Evolutionary conservation across 805 yeast species (phyloP).

Genomic region (Maudiozyma barnettii): DNA sequence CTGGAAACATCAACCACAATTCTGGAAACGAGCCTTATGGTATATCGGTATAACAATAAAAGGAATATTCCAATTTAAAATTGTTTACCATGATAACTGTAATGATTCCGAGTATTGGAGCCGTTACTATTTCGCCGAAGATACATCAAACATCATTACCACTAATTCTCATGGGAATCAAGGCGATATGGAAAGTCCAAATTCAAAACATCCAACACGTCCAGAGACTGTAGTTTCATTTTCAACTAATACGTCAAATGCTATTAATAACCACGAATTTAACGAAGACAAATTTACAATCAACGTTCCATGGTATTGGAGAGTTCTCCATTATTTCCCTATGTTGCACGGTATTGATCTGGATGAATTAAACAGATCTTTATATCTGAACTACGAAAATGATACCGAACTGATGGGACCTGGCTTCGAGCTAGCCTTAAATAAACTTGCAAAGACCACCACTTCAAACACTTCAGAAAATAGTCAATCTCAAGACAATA

Average conservation of each 20-base stretch:
- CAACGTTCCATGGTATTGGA: slow-evolving; percentile 21
- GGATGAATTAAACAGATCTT: slow-evolving; percentile 22
- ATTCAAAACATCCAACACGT: not conserved
- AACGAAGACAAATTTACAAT: not conserved
- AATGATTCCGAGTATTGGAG: slow-evolving; percentile 19
- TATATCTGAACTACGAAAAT: slow-evolving; percentile 12
- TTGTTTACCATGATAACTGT: slow-evolving; percentile 20
- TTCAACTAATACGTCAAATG: not conserved
- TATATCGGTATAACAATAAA: slow-evolving; percentile 15
- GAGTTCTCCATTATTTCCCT: slow-evolving; percentile 21
- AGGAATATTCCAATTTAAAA: slow-evolving; percentile 9
- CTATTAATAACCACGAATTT: not conserved
- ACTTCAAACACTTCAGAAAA: not conserved
- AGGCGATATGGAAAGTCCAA: not conserved
- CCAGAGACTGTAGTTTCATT: not conserved
- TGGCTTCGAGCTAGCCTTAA: slow-evolving; percentile 16
- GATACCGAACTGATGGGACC: slow-evolving; percentile 19
- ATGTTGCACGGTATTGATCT: slow-evolving; percentile 27
- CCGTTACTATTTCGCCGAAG: slow-evolving; percentile 10
- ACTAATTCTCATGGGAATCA: not conserved
- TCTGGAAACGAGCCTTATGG: slow-evolving; percentile 21
- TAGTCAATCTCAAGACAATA: not conserved
- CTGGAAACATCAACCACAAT: slow-evolving; percentile 22
- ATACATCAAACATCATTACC: not conserved
- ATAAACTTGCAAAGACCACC: not conserved